A percentile compares a stretch with the other conserved stretches of the same genome.
phyloP scores from a whole-genome alignment of 371 early-diverging fungal genomes.

The Lichtheimia corymbifera region DNA sequence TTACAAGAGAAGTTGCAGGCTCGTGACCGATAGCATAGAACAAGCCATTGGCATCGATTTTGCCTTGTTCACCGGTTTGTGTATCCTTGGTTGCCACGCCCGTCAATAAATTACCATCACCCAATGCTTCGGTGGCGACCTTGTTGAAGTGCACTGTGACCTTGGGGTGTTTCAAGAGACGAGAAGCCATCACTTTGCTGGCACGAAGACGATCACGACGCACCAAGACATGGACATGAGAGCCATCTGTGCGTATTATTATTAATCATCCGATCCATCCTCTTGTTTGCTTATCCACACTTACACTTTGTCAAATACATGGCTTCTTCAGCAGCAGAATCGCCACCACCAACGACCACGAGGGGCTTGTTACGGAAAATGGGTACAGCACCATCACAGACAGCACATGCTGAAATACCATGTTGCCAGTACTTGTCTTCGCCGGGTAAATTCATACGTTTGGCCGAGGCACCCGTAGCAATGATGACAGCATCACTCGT shows the following conservation, averaged over 20 bases:
- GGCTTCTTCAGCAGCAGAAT: slow-evolving; percentile 99
- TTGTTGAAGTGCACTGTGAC: slow-evolving; percentile 92
- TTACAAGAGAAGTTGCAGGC: slow-evolving; percentile 86
- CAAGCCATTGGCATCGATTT: slow-evolving; percentile 84
- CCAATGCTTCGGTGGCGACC: slow-evolving; percentile 81
- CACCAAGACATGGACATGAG: slow-evolving; percentile 92
- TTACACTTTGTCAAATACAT: slow-evolving; percentile 89
- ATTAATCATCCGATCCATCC: background rate
- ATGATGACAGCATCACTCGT: slow-evolving; percentile 91
- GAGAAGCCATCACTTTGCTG: slow-evolving; percentile 93
- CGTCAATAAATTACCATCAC: slow-evolving; percentile 79
- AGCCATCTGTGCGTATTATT: slow-evolving; percentile 58
- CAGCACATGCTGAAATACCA: slow-evolving; percentile 99
- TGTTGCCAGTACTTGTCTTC: slow-evolving; percentile 56
- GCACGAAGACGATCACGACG: slow-evolving; percentile 97
- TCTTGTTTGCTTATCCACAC: slow-evolving; percentile 21
- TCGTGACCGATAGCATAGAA: slow-evolving; percentile 99
- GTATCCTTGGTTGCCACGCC: slow-evolving; percentile 76
- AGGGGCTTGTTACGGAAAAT: slow-evolving; percentile 94
- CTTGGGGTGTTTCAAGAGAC: slow-evolving; percentile 84
- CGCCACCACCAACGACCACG: slow-evolving; percentile 98
- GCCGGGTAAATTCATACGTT: slow-evolving; percentile 79
- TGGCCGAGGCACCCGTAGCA: slow-evolving; percentile 99
- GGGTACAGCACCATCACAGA: slow-evolving; percentile 98
- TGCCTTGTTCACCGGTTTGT: slow-evolving; percentile 62